Base-by-base conservation (phyloP, 1,284 basidiomycete species). In the Rhodotorula sp. region DNA sequence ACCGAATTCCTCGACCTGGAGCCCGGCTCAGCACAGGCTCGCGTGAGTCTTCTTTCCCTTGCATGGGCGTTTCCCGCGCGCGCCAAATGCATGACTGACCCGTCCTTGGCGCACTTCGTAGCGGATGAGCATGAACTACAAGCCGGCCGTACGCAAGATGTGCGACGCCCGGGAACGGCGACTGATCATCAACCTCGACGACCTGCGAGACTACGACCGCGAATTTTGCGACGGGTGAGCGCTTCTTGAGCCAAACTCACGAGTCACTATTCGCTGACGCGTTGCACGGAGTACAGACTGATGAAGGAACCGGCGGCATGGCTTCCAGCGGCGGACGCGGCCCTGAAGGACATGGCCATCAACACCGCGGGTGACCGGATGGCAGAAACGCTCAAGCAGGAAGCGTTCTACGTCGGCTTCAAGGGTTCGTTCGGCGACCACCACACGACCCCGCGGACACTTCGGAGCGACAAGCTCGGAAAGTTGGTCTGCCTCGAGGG, bases 371-470 rank as follows among this genome's bases (percentile, higher is more conserved):
- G 90, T 42, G 66, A 70, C 26, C 53, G 67, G 20, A 44, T 64
- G n/a, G 55, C 70, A 30, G 71, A 64, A 15, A 45, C 46, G 17
- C 51, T 69, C 33, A 63, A 66, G 67, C 56, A 66, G 37, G 70
- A 72, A 30, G 65, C 71, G 3, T 78, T 88, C 81, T 90, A 91
- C 77, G 86, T 97, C 69, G 96, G 95, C n/a, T 87, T 99, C 80
- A 89, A 91, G 75, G 96, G 96, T 66, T 95, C 92, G n/a, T 99
- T 99, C 81, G 96, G 96, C 60, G 95, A 98, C 82, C 93, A 99
- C 80, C 94, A 98, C 81, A 91, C 95, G 82, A 98, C 91, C 81
- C 96, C 96, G 55, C 86, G 96, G 15, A 95, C 93, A 17, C 86
- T 99, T 51, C 87, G 89, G 70, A 90, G 93, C 60, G 85, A 87